Evolutionary conservation across 495 filamentous ascomycete species (phyloP).

Genomic region (Penicillium steckii): DNA sequence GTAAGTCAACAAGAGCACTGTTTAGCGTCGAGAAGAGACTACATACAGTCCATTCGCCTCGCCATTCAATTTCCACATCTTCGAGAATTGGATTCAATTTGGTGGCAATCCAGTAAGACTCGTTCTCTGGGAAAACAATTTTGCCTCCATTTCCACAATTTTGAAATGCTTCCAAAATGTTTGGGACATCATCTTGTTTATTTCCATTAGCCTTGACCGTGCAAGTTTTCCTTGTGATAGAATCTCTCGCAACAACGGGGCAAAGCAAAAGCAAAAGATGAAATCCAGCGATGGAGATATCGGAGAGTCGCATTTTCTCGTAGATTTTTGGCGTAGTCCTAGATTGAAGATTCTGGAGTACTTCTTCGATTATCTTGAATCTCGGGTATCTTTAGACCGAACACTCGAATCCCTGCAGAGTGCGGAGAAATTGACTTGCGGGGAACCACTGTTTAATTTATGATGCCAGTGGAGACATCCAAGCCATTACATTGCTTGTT

Average conservation of each 20-base stretch:
- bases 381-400: slow-evolving; percentile 20
- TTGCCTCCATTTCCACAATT: slow-evolving; percentile 51
- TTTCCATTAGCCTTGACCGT: slow-evolving; percentile 28
- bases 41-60: slow-evolving; percentile 44
- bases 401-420: neutral
- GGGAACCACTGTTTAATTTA: neutral
- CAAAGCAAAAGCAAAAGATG: neutral
- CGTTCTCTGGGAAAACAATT: slow-evolving; percentile 50
- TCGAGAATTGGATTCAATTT: slow-evolving; percentile 47
- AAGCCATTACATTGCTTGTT: slow-evolving; percentile 17
- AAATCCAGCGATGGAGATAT: neutral
- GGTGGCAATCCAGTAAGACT: slow-evolving; percentile 50
- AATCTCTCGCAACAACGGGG: neutral
- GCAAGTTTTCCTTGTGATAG: slow-evolving; percentile 17
- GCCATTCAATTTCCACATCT: slow-evolving; percentile 49
- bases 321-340: neutral
- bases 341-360: neutral
- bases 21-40: neutral
- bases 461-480: neutral
- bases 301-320: neutral
- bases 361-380: neutral
- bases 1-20: neutral
- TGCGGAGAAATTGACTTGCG: slow-evolving; percentile 11
- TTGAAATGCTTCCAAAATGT: slow-evolving; percentile 48
- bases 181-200: slow-evolving; percentile 46